Conservation (phyloP, 2,329 filamentous ascomycete species). For the Fusarium chaquense region DNA sequence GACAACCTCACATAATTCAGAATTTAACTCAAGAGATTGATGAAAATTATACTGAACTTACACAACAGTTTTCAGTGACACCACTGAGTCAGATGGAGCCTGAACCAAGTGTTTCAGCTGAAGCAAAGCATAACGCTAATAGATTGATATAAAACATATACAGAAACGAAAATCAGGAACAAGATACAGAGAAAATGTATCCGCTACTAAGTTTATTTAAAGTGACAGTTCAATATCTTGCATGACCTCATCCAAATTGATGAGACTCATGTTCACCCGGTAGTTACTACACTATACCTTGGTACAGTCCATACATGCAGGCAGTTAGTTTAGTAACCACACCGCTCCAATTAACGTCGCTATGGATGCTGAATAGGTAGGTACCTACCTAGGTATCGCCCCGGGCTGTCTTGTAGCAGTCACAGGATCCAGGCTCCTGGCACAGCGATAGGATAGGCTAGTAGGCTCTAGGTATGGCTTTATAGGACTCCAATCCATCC, state of each 20-base stretch:
- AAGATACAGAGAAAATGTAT: not conserved
- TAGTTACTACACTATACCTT: no score
- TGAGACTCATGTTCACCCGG: constrained; percentile 18
- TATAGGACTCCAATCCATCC: no score
- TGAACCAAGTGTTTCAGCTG: constrained; percentile 18
- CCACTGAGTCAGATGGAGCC: constrained; percentile 12
- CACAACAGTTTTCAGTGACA: not conserved
- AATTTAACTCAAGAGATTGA: not conserved
- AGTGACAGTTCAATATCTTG: constrained; percentile 16
- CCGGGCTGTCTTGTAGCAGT: not conserved
- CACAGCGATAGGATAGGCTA: not conserved
- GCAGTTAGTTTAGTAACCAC: not conserved
- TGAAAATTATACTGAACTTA: not conserved
- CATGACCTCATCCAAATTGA: constrained; percentile 45
- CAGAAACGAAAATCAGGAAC: not conserved
- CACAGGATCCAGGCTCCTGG: constrained; percentile 1
- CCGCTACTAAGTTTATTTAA: not conserved
- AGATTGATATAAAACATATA: constrained; percentile 3
- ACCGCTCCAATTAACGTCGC: constrained; percentile 19
- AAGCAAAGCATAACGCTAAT: constrained; percentile 2
- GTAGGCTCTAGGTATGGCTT: not conserved
- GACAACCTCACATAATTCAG: not conserved
- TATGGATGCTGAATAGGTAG: not conserved
- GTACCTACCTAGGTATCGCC: not conserved
- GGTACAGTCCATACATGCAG: not conserved